Evolutionary conservation across 306 rosid species (phyloP).

Genomic region (Pterocarpus macrocarpus): DNA sequence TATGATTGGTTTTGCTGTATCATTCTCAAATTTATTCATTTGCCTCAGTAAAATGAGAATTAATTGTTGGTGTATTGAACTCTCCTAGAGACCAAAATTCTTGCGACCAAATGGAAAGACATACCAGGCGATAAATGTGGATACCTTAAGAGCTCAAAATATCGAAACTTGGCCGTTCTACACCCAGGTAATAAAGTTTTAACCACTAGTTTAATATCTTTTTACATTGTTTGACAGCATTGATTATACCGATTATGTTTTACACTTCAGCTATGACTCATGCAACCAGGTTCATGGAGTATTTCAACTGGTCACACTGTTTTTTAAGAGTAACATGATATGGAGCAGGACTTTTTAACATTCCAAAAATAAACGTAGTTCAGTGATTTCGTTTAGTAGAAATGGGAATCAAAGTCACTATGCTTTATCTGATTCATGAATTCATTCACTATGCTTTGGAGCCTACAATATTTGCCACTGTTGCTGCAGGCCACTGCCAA

Average conservation of each 20-base stretch:
- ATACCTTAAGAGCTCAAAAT: conserved; percentile 86
- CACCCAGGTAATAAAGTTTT: conserved; percentile 69
- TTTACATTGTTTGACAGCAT: not conserved
- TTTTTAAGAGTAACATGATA: conserved; percentile 7
- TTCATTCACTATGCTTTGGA: conserved; percentile 13
- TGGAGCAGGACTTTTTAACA: conserved; percentile 10
- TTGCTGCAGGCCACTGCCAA: conserved; percentile 83
- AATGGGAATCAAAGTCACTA: conserved; percentile 31
- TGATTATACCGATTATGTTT: not conserved
- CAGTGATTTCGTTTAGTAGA: not conserved
- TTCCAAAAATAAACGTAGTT: not conserved
- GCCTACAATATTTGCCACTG: conserved; percentile 18
- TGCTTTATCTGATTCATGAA: not conserved
- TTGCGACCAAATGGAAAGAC: conserved; percentile 73
- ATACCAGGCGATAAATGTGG: conserved; percentile 85
- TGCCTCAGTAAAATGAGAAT: conserved; percentile 23
- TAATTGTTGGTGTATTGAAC: conserved; percentile 5
- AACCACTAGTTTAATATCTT: not conserved
- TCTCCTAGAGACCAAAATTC: conserved; percentile 74
- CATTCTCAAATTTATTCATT: not conserved
- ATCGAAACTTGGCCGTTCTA: conserved; percentile 92
- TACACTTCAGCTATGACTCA: not conserved
- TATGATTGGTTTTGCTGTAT: no score
- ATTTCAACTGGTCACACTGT: not conserved
- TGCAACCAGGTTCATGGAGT: not conserved